Conservation (phyloP, 176 grass and related monocot genomes). For the Otatea glauca region DNA sequence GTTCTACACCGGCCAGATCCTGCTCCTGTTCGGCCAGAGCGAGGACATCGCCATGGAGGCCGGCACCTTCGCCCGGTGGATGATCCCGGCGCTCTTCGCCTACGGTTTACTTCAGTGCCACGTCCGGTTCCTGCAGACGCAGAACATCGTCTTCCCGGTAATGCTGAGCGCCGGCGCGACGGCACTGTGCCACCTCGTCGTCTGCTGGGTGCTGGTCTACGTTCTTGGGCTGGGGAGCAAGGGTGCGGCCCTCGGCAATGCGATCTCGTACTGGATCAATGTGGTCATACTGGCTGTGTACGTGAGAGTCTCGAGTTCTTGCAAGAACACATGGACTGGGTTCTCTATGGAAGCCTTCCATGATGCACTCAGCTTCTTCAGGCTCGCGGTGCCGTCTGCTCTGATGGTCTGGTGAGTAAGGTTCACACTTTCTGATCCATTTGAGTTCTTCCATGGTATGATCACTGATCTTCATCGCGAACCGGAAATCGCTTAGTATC, state of each 20-base stretch:
- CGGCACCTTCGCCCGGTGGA: constrained; percentile 54
- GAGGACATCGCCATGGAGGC: constrained; percentile 53
- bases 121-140: constrained; percentile 40
- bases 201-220: constrained; percentile 32
- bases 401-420: constrained; percentile 49
- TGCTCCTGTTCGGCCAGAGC: constrained; percentile 55
- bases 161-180: constrained; percentile 8
- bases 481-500: too few species aligned
- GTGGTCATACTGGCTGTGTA: constrained; percentile 31
- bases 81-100: constrained; percentile 58
- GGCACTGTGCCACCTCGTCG: constrained; percentile 10
- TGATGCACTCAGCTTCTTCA: constrained; percentile 40
- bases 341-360: constrained; percentile 42
- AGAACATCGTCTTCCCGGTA: constrained; percentile 28
- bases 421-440: background rate
- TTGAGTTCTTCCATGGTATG: too few species aligned
- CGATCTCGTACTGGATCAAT: constrained; percentile 49
- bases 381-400: constrained; percentile 38
- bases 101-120: constrained; percentile 48
- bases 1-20: constrained; percentile 54
- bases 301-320: constrained; percentile 12
- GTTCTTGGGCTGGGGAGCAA: constrained; percentile 20
- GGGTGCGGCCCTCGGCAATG: constrained; percentile 24
- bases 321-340: constrained; percentile 51
- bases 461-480: too few species aligned